Evolutionary conservation across 2,329 filamentous ascomycete species (phyloP), one percentile per base, ranked within the genome.

Genomic region (Alternaria sp.): DNA sequence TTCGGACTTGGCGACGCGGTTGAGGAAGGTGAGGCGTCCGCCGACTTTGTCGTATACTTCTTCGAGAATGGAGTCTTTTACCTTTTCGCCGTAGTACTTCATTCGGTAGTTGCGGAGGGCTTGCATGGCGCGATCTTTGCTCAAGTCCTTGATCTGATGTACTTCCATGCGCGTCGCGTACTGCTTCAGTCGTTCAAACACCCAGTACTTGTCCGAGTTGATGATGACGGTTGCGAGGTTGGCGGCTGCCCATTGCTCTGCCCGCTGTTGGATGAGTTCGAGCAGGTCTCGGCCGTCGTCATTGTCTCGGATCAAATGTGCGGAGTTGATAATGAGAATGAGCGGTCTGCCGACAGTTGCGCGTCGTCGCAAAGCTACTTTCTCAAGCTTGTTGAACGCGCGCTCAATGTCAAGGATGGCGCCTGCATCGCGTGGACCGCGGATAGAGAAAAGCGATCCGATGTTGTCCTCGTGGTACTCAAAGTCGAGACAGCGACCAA

Each of bases 381-480:
- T 99, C 77, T 99, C 96, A 11, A 99, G 83, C 81, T 99, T 99
- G 85, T 99, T 99, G 78, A 99, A 90, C 0, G 96, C 96, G 26
- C 96, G 89, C 78, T 99, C 96, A 66, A 99, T 97, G 77, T 99
- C 96, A 2, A 99, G 86, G 32, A 99, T 84, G 5, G 96, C 93
- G 0, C 93, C 97, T 4, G 93, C 94, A 74, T 99, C 96, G 46
- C 96, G 88, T 0, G 96, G 96, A 0, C 96, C 96, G 28, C 92
- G 89, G 74, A 99, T 97, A 63, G 92, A 97, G 80, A 99, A 99
- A 64, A 99, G 91, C 6, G 92, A 93, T 47, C 96, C 96, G 66
- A 99, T 97, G 75, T 97, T 97, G 83, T 99, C 96, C 82, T 98
- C 96, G 76, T 98, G 93, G 73, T 92, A 99, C 77, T 99, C 96